Conservation (phyloP, 768 basidiomycete species). For the Heimioporus sp. region DNA sequence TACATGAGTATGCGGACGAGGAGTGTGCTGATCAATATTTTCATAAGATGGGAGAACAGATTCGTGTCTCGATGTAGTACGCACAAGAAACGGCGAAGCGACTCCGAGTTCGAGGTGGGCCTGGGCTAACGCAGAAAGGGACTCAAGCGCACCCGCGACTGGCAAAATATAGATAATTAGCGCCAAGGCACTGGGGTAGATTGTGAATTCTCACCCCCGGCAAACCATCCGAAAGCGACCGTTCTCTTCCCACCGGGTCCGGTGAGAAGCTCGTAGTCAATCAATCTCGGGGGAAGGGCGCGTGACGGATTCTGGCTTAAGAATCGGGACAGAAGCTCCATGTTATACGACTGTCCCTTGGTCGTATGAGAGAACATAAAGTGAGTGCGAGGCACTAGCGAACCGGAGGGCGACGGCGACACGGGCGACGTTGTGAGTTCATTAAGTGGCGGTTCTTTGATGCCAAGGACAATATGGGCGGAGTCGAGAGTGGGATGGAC, state of each 20-base stretch:
- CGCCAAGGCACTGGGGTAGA: neutral
- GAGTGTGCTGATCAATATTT: conserved; percentile 49
- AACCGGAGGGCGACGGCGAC: conserved; percentile 19
- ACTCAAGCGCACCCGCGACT: conserved; percentile 87
- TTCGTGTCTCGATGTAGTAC: conserved; percentile 17
- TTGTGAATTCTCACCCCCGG: conserved; percentile 59
- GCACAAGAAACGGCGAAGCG: conserved; percentile 78
- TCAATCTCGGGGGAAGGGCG: conserved; percentile 45
- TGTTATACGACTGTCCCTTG: conserved; percentile 87
- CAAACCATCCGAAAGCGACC: conserved; percentile 91
- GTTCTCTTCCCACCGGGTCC: conserved; percentile 63
- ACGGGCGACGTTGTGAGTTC: conserved; percentile 54
- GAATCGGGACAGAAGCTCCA: conserved; percentile 69
- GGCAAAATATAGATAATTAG: conserved; percentile 6
- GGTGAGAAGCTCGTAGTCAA: conserved; percentile 87
- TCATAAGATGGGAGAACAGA: too few species aligned
- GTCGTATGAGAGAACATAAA: conserved; percentile 92
- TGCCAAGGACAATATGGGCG: conserved; percentile 79
- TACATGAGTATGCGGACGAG: conserved; percentile 74
- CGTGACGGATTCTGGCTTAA: conserved; percentile 32
- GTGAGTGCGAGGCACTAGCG: conserved; percentile 56
- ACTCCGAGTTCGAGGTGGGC: conserved; percentile 76
- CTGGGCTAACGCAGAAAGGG: conserved; percentile 74
- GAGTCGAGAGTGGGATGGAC: conserved; percentile 53
- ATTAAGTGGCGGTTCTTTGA: conserved; percentile 79